Evolutionary conservation across 1,139 yeast genomes (phyloP).

Genomic region (Blastobotrys serpentis): DNA sequence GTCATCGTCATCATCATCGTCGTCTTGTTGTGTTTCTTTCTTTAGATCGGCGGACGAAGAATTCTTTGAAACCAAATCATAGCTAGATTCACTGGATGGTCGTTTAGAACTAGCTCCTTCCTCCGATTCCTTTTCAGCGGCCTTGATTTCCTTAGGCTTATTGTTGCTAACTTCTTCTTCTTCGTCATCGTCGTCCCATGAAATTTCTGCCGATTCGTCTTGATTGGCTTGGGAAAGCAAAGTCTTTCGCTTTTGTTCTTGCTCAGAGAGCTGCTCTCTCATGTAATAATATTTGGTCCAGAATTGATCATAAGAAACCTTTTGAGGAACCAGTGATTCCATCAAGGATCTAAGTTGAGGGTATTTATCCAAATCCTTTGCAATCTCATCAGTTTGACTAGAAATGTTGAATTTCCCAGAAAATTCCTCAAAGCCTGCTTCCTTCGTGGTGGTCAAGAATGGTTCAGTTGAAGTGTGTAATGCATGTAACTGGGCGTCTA

Average conservation of each 20-base stretch:
- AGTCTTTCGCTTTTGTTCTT: conserved; percentile 66
- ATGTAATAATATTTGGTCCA: conserved; percentile 73
- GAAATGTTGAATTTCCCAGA: conserved; percentile 46
- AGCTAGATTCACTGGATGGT: conserved; percentile 44
- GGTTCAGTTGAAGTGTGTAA: conserved; percentile 49
- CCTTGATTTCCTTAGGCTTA: conserved; percentile 19
- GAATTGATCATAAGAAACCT: conserved; percentile 58
- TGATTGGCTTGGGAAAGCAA: conserved; percentile 49
- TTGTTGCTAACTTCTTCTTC: conserved; percentile 40
- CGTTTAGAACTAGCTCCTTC: conserved; percentile 29
- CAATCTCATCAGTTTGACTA: conserved; percentile 52
- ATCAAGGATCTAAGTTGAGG: conserved; percentile 57
- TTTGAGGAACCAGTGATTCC: conserved; percentile 66
- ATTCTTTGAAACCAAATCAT: conserved; percentile 42
- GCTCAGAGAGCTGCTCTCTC: conserved; percentile 54
- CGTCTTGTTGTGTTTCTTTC: conserved; percentile 28
- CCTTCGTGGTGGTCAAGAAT: conserved; percentile 38
- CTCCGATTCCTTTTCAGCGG: conserved; percentile 11
- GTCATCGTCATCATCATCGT: conserved; percentile 50
- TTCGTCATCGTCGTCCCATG: conserved; percentile 64
- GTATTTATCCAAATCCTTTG: conserved; percentile 49
- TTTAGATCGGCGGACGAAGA: conserved; percentile 38
- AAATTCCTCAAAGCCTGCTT: conserved; percentile 41
- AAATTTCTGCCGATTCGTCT: conserved; percentile 43
- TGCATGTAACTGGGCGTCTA: conserved; percentile 58